Conservation (phyloP, 2,329 filamentous ascomycete genomes). For the Colletotrichum tanaceti region DNA sequence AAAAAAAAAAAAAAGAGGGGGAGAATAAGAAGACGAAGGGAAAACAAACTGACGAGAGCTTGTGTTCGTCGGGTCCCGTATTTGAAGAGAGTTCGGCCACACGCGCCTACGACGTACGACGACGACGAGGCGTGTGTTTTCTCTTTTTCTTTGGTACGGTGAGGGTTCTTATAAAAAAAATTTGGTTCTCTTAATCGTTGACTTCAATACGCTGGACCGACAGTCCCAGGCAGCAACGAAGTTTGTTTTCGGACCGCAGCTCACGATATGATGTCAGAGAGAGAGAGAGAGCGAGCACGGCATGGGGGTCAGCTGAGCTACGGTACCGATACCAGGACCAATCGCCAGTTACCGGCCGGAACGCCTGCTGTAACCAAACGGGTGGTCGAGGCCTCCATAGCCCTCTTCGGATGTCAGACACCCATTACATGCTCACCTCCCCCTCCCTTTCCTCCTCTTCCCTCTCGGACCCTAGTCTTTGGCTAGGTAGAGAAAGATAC, state of each 20-base stretch:
- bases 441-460: neutral
- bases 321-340: no score
- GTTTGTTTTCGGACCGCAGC: neutral
- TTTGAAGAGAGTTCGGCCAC: neutral
- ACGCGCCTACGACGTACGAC: neutral
- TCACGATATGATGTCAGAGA: neutral
- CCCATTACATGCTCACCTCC: neutral
- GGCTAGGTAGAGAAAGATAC: neutral
- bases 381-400: constrained; percentile 10
- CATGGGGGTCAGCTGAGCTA: neutral
- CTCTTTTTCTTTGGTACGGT: no score
- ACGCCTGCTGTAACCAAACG: neutral
- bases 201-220: no score
- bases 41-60: neutral
- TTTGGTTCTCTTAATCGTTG: no score
- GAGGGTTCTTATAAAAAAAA: no score
- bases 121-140: neutral
- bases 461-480: neutral
- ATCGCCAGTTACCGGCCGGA: no score
- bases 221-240: neutral
- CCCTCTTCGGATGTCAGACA: neutral
- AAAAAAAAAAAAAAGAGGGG: no score
- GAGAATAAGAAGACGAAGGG: no score
- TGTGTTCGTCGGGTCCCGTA: neutral
- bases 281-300: neutral